phyloP scores from a whole-genome alignment of 345 rosid genomes.

The Abelmoschus esculentus region DNA sequence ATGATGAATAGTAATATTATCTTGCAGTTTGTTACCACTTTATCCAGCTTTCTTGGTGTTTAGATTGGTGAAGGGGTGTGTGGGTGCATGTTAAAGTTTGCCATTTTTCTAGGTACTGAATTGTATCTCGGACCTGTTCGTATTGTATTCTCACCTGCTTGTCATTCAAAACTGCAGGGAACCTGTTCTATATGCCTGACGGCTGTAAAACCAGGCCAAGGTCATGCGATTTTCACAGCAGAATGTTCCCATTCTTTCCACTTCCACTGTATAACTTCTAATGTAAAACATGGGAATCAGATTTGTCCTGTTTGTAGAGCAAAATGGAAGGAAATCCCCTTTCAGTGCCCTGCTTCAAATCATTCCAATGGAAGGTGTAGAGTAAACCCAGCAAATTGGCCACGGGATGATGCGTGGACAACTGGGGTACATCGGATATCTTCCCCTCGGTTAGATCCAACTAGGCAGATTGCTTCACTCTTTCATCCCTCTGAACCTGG shows the following conservation, averaged over 20 bases:
- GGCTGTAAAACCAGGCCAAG: slow-evolving; percentile 68
- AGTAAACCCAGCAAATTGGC: slow-evolving; percentile 26
- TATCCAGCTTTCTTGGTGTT: not conserved
- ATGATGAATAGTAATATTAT: not conserved
- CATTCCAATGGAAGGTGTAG: slow-evolving; percentile 38
- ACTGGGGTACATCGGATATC: slow-evolving; percentile 40
- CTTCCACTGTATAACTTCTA: slow-evolving; percentile 89
- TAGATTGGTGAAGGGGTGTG: not conserved
- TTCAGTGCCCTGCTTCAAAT: slow-evolving; percentile 44
- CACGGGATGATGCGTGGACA: slow-evolving; percentile 61
- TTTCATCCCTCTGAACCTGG: slow-evolving; percentile 54
- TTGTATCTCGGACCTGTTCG: not conserved
- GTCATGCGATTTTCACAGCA: slow-evolving; percentile 96
- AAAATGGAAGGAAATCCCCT: slow-evolving; percentile 77
- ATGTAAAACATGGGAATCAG: slow-evolving; percentile 86
- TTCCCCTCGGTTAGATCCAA: slow-evolving; percentile 37
- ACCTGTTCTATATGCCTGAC: slow-evolving; percentile 85
- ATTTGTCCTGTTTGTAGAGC: slow-evolving; percentile 45
- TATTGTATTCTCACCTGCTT: slow-evolving; percentile 17
- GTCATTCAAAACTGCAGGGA: slow-evolving; percentile 44
- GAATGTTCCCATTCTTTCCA: slow-evolving; percentile 98
- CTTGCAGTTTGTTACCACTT: not conserved
- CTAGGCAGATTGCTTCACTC: slow-evolving; percentile 43
- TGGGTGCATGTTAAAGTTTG: not conserved
- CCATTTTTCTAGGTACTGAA: not conserved